Evolutionary conservation across 2,329 filamentous ascomycete species (phyloP).

Genomic region (Curvularia sp.): DNA sequence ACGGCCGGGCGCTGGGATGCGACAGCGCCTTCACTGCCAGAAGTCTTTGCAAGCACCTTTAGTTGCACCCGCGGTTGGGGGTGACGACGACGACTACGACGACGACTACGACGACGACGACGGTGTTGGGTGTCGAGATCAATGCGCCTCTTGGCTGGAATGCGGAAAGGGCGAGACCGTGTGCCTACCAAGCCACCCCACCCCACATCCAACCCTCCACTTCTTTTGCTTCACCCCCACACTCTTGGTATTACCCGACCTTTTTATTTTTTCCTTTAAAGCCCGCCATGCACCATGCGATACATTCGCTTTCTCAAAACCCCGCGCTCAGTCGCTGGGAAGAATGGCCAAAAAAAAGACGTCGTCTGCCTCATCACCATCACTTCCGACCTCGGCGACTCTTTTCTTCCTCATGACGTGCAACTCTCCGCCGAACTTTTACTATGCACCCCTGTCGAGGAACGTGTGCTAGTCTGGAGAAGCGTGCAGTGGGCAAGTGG

Average conservation of each 20-base stretch:
- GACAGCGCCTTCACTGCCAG: neutral
- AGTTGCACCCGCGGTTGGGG: conserved; percentile 6
- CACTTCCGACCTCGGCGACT: conserved; percentile 73
- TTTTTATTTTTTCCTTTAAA: neutral
- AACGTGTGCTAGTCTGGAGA: conserved; percentile 53
- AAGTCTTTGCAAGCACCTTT: neutral
- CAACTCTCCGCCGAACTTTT: conserved; percentile 54
- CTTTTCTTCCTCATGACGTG: conserved; percentile 62
- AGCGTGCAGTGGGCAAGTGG: conserved; percentile 55
- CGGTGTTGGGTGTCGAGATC: neutral
- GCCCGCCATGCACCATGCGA: conserved; percentile 45
- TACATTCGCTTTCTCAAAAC: conserved; percentile 74
- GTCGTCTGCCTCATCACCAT: conserved; percentile 63
- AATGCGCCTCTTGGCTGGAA: neutral
- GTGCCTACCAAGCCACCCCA: conserved; percentile 14
- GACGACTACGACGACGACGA: neutral
- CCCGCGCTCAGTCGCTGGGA: conserved; percentile 57
- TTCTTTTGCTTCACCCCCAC: too few species aligned
- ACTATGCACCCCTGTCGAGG: conserved; percentile 26
- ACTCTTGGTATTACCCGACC: neutral
- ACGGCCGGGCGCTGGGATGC: neutral
- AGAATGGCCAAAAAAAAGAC: conserved; percentile 30
- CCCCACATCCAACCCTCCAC: conserved; percentile 13
- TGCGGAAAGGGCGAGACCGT: neutral
- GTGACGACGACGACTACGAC: neutral